Evolutionary conservation across 2,329 filamentous ascomycete genomes (phyloP), one percentile per base, ranked within the genome.

Genomic region (Hymenoscyphus scutula): DNA sequence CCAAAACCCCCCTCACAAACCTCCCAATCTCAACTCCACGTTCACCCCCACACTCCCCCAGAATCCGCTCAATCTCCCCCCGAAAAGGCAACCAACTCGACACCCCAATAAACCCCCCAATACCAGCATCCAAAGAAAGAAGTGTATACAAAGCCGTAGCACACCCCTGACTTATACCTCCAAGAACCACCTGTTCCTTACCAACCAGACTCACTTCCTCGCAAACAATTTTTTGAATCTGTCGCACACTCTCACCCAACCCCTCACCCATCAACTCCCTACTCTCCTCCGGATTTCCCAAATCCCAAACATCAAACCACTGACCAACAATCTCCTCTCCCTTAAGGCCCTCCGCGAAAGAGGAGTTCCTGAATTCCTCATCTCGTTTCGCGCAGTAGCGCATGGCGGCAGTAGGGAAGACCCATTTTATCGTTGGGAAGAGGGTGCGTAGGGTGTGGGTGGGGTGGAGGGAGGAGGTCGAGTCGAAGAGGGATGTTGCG

Each of bases 261-360:
- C 80, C 80, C 0, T 68, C 63, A 0, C 69, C 68, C 69, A 81
- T 79, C 3, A 79, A 64, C 2, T 79, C 76, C 66, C 82, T 77
- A 29, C 71, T 69, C 13, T 77, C 70, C 1, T 74, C 61, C 0
- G 45, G 45, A n/a, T 80, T 77, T 58, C 78, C 72, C n/a, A 68
- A 32, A 27, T 59, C 45, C 74, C 76, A 80, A 37, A 82, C 74
- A 68, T 84, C 80, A 69, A 83, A 84, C 81, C 81, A 84, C 67
- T 82, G 80, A 1, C 61, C 67, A 5, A 76, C 73, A 5, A 65
- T 53, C 37, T 65, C 63, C 41, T 68, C 62, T 17, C 64, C 62
- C 54, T 64, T 61, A 0, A 68, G 53, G 23, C 41, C 45, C 38
- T 62, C 57, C 5, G 61, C 62, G 32, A 68, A 68, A 2, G 62